Evolutionary conservation across 2,329 filamentous ascomycete genomes (phyloP).

Genomic region (Sporothrix protearum): DNA sequence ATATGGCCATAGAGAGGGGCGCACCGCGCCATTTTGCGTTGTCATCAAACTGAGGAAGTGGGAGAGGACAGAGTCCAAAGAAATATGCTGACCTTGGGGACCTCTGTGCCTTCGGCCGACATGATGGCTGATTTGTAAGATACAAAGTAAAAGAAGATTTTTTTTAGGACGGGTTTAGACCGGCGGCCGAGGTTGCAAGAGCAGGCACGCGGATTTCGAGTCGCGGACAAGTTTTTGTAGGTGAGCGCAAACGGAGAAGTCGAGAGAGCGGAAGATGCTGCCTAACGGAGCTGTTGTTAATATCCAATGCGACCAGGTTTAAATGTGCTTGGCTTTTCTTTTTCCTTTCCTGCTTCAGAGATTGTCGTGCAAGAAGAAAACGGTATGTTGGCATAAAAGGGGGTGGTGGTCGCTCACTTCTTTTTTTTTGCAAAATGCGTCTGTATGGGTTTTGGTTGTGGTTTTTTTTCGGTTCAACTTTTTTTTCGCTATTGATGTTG

Average conservation of each 20-base stretch:
- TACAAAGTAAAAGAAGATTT: neutral
- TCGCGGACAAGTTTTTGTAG: neutral
- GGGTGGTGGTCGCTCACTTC: slow-evolving; percentile 7
- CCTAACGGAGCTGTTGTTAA: slow-evolving; percentile 10
- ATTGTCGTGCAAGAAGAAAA: neutral
- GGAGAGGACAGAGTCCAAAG: neutral
- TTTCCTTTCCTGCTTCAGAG: neutral
- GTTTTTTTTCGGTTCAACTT: slow-evolving; percentile 12
- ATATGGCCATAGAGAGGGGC: neutral
- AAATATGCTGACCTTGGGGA: slow-evolving; percentile 21
- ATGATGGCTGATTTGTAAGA: slow-evolving; percentile 29
- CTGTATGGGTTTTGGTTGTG: slow-evolving; percentile 13
- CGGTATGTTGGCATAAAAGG: neutral
- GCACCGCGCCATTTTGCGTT: neutral
- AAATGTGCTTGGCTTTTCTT: neutral
- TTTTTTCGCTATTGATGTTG: slow-evolving; percentile 20
- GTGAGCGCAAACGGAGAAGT: neutral
- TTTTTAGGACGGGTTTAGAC: neutral
- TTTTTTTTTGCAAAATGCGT: neutral
- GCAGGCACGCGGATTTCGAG: neutral
- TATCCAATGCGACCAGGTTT: slow-evolving; percentile 13
- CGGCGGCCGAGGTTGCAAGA: slow-evolving; percentile 5
- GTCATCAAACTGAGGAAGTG: neutral
- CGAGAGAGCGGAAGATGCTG: neutral
- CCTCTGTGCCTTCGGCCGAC: slow-evolving; percentile 37